Evolutionary conservation across 202 grass and related monocot species (phyloP).

Genomic region (Musa balbisiana): DNA sequence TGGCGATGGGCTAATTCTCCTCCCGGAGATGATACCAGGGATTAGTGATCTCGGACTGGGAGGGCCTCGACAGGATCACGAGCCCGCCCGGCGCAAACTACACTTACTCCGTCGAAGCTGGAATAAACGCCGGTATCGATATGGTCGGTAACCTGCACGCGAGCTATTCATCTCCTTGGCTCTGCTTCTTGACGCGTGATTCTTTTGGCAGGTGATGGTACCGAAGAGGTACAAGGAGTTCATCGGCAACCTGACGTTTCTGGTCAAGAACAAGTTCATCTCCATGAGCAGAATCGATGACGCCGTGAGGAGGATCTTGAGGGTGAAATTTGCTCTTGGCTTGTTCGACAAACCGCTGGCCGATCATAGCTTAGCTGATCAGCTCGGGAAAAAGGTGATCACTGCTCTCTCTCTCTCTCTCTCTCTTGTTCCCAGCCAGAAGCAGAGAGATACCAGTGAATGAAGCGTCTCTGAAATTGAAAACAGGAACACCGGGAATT

Average conservation of each 20-base stretch:
- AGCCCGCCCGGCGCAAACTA: conserved; percentile 16
- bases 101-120: conserved; percentile 8
- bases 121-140: conserved; percentile 15
- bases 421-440: background rate
- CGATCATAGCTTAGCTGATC: conserved; percentile 5
- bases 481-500: conserved; percentile 23
- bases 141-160: background rate
- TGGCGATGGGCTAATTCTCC: too few species aligned
- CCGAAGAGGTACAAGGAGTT: background rate
- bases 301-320: conserved; percentile 12
- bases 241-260: conserved; percentile 10
- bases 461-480: too few species aligned
- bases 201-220: conserved; percentile 14
- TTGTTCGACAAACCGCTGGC: conserved; percentile 15
- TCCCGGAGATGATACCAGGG: background rate
- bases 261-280: conserved; percentile 13
- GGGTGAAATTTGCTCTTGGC: conserved; percentile 20
- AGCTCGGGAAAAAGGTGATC: conserved; percentile 12
- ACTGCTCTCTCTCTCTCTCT: background rate
- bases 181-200: background rate
- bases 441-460: too few species aligned
- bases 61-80: conserved; percentile 16
- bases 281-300: conserved; percentile 24
- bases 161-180: too few species aligned
- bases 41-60: conserved; percentile 14